A percentile compares a stretch with the other conserved stretches of the same genome.
Conservation (phyloP, 331 rosid genomes). For the Malus hybrid region DNA sequence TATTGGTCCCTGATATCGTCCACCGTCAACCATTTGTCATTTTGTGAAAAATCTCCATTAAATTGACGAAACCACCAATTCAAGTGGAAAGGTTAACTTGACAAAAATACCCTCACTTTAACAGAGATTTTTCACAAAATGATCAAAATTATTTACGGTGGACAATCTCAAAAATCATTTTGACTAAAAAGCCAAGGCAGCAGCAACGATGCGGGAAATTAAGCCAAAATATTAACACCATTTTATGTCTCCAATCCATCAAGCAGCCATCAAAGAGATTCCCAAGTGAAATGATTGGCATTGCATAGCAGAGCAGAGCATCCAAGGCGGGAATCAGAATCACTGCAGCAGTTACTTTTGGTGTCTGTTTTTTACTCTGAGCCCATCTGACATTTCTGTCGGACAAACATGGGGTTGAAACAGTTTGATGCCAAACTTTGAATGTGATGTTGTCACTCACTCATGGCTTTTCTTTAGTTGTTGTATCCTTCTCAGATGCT, state of each 20-base stretch:
- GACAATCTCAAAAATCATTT: too few species aligned
- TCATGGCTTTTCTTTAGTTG: slow-evolving; percentile 19
- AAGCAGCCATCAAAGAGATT: slow-evolving; percentile 1
- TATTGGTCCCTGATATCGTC: too few species aligned
- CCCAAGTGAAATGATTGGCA: neutral
- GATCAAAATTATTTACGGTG: too few species aligned
- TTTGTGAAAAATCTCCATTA: too few species aligned
- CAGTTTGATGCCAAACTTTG: neutral
- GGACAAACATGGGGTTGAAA: neutral
- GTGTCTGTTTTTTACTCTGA: neutral
- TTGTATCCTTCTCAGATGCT: slow-evolving; percentile 42
- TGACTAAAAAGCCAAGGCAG: neutral
- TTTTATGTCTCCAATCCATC: neutral
- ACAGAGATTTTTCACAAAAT: too few species aligned
- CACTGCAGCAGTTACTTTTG: neutral
- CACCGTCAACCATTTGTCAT: too few species aligned
- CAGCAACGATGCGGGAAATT: neutral
- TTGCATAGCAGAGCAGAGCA: neutral
- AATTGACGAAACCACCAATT: too few species aligned
- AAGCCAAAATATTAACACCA: neutral
- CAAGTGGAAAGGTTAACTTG: too few species aligned
- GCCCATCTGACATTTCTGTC: neutral
- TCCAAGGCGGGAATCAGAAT: neutral
- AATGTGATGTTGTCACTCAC: neutral
- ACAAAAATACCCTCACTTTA: too few species aligned